Conservation (phyloP, 1,284 basidiomycete species). For the Pascua sp. region DNA sequence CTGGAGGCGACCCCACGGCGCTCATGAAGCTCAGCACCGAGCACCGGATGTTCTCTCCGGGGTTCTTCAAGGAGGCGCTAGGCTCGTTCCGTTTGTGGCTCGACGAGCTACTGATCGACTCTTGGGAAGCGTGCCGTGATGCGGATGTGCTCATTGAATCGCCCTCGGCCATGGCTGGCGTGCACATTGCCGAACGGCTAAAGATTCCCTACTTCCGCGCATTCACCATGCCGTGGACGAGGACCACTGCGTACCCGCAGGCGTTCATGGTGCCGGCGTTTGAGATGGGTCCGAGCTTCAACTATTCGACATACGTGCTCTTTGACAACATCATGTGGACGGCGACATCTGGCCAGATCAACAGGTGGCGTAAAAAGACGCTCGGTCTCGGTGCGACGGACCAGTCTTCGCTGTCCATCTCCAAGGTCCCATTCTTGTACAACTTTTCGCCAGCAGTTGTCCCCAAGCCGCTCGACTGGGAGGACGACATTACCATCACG, state of each 20-base stretch:
- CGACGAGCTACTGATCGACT: slow-evolving; percentile 86
- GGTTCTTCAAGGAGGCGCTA: slow-evolving; percentile 73
- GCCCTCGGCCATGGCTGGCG: slow-evolving; percentile 97
- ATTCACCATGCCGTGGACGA: slow-evolving; percentile 67
- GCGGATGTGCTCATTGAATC: slow-evolving; percentile 92
- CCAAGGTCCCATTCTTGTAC: slow-evolving; percentile 83
- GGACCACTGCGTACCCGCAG: slow-evolving; percentile 85
- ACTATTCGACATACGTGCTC: slow-evolving; percentile 75
- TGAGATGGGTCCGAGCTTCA: slow-evolving; percentile 92
- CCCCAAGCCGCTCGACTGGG: slow-evolving; percentile 71
- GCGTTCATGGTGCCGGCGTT: slow-evolving; percentile 94
- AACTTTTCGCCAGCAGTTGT: slow-evolving; percentile 85
- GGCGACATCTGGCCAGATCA: slow-evolving; percentile 87
- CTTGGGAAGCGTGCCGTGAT: slow-evolving; percentile 92
- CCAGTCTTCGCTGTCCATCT: slow-evolving; percentile 8
- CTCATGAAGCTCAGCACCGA: slow-evolving; percentile 71
- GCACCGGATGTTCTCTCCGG: slow-evolving; percentile 74
- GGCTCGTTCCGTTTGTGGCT: slow-evolving; percentile 89
- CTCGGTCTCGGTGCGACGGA: slow-evolving; percentile 71
- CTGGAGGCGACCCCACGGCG: slow-evolving; percentile 94
- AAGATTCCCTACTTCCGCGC: slow-evolving; percentile 89
- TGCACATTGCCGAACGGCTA: slow-evolving; percentile 92
- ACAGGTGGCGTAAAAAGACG: slow-evolving; percentile 80
- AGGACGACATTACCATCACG: slow-evolving; percentile 58
- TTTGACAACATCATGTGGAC: slow-evolving; percentile 99